Evolutionary conservation across 2,329 filamentous ascomycete genomes (phyloP).

Genomic region (Emergomyces orientalis): DNA sequence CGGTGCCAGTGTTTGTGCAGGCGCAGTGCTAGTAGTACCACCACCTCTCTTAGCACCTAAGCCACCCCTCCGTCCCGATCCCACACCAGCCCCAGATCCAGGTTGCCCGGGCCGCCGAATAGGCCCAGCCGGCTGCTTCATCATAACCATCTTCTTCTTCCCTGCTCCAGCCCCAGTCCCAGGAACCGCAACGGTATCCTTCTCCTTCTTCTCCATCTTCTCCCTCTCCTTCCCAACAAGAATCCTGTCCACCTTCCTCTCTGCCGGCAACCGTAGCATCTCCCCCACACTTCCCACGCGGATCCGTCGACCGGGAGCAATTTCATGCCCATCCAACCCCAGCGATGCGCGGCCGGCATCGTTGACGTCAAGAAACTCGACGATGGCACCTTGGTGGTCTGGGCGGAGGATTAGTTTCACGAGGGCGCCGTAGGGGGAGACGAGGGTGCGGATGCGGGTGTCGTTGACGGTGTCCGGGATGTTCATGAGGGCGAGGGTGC

Average conservation of each 20-base stretch:
- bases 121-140: constrained; percentile 26
- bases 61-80: constrained; percentile 39
- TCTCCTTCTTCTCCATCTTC: constrained; percentile 14
- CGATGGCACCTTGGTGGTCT: constrained; percentile 71
- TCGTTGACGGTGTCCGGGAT: constrained; percentile 90
- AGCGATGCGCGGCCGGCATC: constrained; percentile 55
- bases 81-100: constrained; percentile 12
- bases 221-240: constrained; percentile 33
- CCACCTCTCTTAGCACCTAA: constrained; percentile 41
- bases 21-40: constrained; percentile 13
- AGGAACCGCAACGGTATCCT: not conserved
- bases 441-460: constrained; percentile 63
- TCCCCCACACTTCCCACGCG: constrained; percentile 45
- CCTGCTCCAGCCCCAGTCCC: not conserved
- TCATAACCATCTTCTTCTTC: constrained; percentile 11
- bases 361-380: constrained; percentile 66
- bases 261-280: constrained; percentile 36
- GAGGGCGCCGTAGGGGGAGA: constrained; percentile 61
- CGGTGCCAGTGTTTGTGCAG: not conserved
- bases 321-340: constrained; percentile 40
- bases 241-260: constrained; percentile 34
- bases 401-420: constrained; percentile 71
- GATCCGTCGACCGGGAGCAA: constrained; percentile 35
- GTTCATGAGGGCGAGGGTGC: constrained; percentile 73
- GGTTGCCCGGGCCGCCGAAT: constrained; percentile 40